Base-by-base conservation (phyloP, 1,284 basidiomycete species). In the Rhodotorula sp. region DNA sequence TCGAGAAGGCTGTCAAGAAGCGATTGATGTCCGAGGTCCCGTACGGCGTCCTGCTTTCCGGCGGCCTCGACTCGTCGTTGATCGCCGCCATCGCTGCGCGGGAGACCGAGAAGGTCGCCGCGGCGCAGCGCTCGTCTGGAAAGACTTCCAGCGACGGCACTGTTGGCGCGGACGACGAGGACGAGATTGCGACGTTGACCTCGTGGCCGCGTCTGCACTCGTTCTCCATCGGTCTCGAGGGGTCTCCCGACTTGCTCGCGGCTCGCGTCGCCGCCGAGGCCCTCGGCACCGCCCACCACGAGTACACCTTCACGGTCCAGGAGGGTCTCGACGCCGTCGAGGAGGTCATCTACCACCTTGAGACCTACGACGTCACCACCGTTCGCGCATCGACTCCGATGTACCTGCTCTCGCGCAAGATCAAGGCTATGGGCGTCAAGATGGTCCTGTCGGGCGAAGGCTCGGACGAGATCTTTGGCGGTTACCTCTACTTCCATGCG, bases 351-450 rank as follows among this genome's bases (percentile, higher is more conserved):
- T 91, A 97, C 83, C 97, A 99, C 82, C 88, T 99, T 59, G 97
- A 99, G 85, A 99, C 97, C 2, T 99, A 93, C 83, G 97, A 99
- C 81, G 97, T 99, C 67, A 99, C 97, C 51, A 99, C 97, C 23
- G 93, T 98, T 65, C 91, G 97, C 69, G 97, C 97, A 7, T 95
- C 92, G 78, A 98, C 96, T 10, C 96, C 97, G 23, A 96, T 96
- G 93, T 96, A 96, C 81, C 88, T 99, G 49, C 88, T 99, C 71
- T 93, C 91, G 81, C 88, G 97, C 69, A 99, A 99, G 85, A 97
- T 99, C 86, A 99, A 99, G 85, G 96, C 97, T 4, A 99, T 95
- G 91, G 97, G 97, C 75, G 97, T 99, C 75, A 99, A 99, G 85
- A 99, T 99, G 97, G 97, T 99, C 5, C 86, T 99, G 54, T 93